Base-by-base conservation (phyloP, 768 basidiomycete genomes). In the Pholiota molesta region DNA sequence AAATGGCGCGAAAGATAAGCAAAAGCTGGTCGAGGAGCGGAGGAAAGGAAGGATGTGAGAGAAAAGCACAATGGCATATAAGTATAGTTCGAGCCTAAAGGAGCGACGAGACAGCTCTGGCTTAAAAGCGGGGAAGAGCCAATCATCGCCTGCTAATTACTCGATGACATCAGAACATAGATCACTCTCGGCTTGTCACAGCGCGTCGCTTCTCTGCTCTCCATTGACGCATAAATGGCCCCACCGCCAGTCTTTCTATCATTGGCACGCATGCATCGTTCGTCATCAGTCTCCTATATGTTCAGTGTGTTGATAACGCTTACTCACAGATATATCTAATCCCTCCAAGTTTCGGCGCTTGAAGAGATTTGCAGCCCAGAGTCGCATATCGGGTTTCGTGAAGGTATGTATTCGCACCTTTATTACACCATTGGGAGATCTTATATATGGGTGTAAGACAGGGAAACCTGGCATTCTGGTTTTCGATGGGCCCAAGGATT, bases 181-280 rank as follows among this genome's bases (percentile, higher is more conserved):
- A 45, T 29, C 29, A 44, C 21, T 37, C 35, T 37, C 35, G 55
- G 26, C 26, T 2, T 26, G 26, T 26, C 26, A 35, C 14, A 37
- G 10, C 35, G 9, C 35, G 35, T 37, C 35, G 14, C 37, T 42
- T 42, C 23, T 23, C 40, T 40, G 28, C 33, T 2, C 10, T 16
- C 26, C 17, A 26, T 39, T 33, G 23, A 35, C 14, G n/a, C 40
- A n/a, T 11, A 21, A 35, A 52, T 55, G 23, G 19, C 40, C 5
- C 9, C 52, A 23, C 16, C 52, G 26, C 52, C 60, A 57, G 55
- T 75, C 9, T 74, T 75, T 45, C 68, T 79, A 33, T 75, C 76
- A n/a, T 71, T 80, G 52, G 73, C 74, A 2, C 70, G 79, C 29
- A 80, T 80, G 79, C 80, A 81, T 59, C 79, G 80, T 79, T 60